phyloP scores from a whole-genome alignment of 169 alveolate genomes.

The Babesia microti region DNA sequence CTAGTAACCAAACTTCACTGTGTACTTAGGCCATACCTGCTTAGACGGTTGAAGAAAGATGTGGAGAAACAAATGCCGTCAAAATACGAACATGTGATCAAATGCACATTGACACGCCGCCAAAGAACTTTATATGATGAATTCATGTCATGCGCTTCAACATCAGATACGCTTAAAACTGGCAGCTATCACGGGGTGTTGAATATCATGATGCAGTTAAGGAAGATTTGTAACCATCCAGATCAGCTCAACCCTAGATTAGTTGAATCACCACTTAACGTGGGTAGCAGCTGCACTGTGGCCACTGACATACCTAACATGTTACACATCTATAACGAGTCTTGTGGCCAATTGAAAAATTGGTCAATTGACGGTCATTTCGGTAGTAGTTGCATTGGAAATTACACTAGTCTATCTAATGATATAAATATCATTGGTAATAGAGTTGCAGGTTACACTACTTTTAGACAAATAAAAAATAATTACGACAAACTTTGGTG shows the following conservation, averaged over 20 bases:
- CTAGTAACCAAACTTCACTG: constrained; percentile 81
- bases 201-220: constrained; percentile 89
- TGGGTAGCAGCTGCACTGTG: no score
- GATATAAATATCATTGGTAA: no score
- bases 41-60: constrained; percentile 93
- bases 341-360: no score
- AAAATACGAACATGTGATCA: constrained; percentile 88
- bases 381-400: no score
- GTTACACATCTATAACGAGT: no score
- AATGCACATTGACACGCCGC: constrained; percentile 79
- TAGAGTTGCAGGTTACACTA: no score
- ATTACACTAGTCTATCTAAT: no score
- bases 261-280: constrained; percentile 80
- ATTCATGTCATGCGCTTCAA: constrained; percentile 71
- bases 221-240: constrained; percentile 98
- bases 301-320: no score
- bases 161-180: constrained; percentile 57
- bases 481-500: no score
- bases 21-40: constrained; percentile 91
- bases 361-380: no score
- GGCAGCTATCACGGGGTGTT: constrained; percentile 88
- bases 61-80: constrained; percentile 98
- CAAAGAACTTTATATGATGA: constrained; percentile 94
- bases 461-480: no score
- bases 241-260: constrained; percentile 89